Percentiles rank a stretch among this genome's conserved stretches.
Conservation (phyloP, 1,139 yeast species). For the Barnettozyma hawaiiensis region DNA sequence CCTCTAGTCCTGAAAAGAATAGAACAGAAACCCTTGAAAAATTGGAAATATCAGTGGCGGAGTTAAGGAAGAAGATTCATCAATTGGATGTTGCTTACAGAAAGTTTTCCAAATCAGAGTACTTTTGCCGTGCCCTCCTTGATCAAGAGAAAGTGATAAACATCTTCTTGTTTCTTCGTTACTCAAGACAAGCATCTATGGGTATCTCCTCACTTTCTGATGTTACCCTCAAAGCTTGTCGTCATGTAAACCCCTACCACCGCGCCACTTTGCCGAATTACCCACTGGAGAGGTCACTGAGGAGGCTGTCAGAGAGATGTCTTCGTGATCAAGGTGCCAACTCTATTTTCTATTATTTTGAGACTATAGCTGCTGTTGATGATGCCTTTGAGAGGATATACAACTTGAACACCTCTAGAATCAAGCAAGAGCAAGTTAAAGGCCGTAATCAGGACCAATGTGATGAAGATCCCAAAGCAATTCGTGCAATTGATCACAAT, state of each 20-base stretch:
- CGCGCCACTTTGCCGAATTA: constrained; percentile 33
- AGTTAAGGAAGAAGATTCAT: constrained; percentile 26
- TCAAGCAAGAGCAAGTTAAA: constrained; percentile 5
- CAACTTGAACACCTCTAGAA: constrained; percentile 35
- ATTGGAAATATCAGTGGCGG: constrained; percentile 15
- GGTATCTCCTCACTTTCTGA: constrained; percentile 25
- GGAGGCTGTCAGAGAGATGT: constrained; percentile 37
- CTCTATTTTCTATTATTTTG: constrained; percentile 37
- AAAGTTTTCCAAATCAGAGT: constrained; percentile 30
- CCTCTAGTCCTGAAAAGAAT: background rate
- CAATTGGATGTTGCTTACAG: constrained; percentile 31
- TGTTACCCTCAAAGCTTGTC: constrained; percentile 18
- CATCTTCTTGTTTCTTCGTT: constrained; percentile 32
- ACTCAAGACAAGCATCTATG: constrained; percentile 34
- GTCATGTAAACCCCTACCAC: constrained; percentile 26
- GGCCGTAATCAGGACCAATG: background rate
- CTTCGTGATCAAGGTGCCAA: constrained; percentile 44
- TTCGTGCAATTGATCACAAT: constrained; percentile 34
- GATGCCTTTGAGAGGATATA: constrained; percentile 41
- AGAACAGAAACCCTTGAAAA: constrained; percentile 5
- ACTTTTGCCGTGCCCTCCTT: constrained; percentile 31
- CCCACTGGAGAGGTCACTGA: constrained; percentile 36
- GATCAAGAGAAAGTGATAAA: constrained; percentile 30
- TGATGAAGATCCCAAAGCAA: constrained; percentile 11
- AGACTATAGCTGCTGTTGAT: constrained; percentile 41